A percentile compares a stretch with the other conserved stretches of the same genome.
Evolutionary conservation across 148 eudicot genomes (phyloP).

Genomic region (Rhododendron mucronatum): DNA sequence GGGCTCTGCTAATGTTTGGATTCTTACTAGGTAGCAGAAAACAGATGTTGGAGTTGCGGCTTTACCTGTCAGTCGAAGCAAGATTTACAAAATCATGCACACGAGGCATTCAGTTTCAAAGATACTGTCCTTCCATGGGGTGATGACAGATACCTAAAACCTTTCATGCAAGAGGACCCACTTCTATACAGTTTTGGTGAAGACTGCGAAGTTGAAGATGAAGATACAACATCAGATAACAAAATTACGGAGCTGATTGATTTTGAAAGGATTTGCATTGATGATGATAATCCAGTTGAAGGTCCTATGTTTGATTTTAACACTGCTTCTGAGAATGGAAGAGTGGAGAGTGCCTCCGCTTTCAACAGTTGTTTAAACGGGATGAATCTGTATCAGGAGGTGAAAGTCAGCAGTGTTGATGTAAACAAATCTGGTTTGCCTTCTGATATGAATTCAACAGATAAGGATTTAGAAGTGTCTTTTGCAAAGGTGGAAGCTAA

Average conservation of each 20-base stretch:
- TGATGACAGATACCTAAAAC: constrained; percentile 72
- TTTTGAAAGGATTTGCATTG: constrained; percentile 28
- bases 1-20: neutral
- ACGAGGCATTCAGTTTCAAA: constrained; percentile 24
- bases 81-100: constrained; percentile 59
- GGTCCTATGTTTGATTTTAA: constrained; percentile 4
- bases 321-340: constrained; percentile 25
- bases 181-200: constrained; percentile 74
- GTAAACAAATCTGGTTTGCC: constrained; percentile 4
- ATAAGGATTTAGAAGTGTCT: constrained; percentile 18
- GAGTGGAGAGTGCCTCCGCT: constrained; percentile 20
- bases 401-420: constrained; percentile 21
- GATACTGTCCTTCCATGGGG: constrained; percentile 50
- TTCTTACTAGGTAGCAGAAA: constrained; percentile 54
- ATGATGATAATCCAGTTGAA: constrained; percentile 34
- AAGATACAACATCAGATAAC: constrained; percentile 35
- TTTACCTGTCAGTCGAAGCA: constrained; percentile 35
- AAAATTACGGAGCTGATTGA: constrained; percentile 28
- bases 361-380: constrained; percentile 10
- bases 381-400: constrained; percentile 18
- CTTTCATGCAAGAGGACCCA: constrained; percentile 73
- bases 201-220: constrained; percentile 58
- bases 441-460: constrained; percentile 16
- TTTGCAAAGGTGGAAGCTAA: constrained; percentile 44
- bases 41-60: constrained; percentile 73